Conservation (phyloP, 768 basidiomycete genomes). For the Suillus occidentalis region DNA sequence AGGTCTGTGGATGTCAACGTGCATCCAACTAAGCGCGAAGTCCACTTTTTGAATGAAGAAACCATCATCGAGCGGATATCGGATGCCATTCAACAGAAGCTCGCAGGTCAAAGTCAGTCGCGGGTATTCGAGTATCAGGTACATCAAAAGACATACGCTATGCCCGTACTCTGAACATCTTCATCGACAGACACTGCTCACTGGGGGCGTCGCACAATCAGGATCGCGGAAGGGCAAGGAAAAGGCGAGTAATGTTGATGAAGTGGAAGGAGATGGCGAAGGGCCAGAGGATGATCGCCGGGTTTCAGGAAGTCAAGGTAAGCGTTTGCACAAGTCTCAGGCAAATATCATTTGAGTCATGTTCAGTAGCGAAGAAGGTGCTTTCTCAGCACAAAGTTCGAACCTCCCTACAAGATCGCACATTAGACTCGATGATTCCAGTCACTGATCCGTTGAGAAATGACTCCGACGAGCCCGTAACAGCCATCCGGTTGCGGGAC, state of each 20-base stretch:
- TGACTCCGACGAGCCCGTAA: constrained; percentile 22
- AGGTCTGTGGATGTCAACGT: constrained; percentile 94
- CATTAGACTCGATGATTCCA: constrained; percentile 94
- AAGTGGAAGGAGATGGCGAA: constrained; percentile 29
- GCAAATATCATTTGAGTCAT: background rate
- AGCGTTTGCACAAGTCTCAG: constrained; percentile 3
- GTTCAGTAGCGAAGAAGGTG: constrained; percentile 42
- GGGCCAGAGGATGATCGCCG: constrained; percentile 30
- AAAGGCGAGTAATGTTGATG: constrained; percentile 42
- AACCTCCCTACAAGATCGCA: constrained; percentile 83
- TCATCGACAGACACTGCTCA: constrained; percentile 52
- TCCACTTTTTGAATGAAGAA: constrained; percentile 93
- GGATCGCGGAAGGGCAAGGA: constrained; percentile 19
- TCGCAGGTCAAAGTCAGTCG: constrained; percentile 65
- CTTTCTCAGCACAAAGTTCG: constrained; percentile 80
- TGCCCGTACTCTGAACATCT: constrained; percentile 6
- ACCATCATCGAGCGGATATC: constrained; percentile 75
- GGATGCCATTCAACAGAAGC: constrained; percentile 64
- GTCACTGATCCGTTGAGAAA: constrained; percentile 54
- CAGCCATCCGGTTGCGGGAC: constrained; percentile 39
- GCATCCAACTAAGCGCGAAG: constrained; percentile 96
- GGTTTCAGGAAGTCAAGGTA: constrained; percentile 27
- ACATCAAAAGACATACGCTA: background rate
- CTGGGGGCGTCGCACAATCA: constrained; percentile 46
- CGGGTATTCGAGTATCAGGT: constrained; percentile 75